Conservation (phyloP, 305 asterid genomes). For the Rubia balearica region DNA sequence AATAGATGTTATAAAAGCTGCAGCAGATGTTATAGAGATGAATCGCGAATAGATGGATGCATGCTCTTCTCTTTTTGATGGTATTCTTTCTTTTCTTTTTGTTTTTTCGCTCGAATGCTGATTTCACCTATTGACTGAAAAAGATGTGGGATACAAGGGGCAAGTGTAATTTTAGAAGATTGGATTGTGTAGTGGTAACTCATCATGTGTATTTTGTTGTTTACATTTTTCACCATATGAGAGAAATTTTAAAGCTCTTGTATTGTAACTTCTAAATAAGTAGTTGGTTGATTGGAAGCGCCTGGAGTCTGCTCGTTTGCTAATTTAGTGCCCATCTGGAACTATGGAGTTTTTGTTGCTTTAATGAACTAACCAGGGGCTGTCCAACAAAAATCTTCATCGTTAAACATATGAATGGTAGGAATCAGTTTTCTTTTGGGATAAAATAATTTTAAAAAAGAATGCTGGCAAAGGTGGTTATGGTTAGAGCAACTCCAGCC, state of each 20-base stretch:
- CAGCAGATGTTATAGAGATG: constrained; percentile 7
- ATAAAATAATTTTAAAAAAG: not conserved
- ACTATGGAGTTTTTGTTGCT: not conserved
- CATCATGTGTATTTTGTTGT: constrained; percentile 26
- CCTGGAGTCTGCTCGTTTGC: not conserved
- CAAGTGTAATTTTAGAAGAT: constrained; percentile 39
- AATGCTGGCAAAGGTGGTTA: not conserved
- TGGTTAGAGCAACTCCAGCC: too few species aligned
- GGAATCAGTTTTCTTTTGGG: too few species aligned
- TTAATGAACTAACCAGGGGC: not conserved
- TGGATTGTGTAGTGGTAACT: constrained; percentile 30
- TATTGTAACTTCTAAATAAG: constrained; percentile 10
- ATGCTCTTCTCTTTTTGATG: constrained; percentile 18
- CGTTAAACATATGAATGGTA: not conserved
- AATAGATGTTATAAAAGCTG: too few species aligned
- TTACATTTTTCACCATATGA: constrained; percentile 25
- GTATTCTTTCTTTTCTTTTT: constrained; percentile 18
- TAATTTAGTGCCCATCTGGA: not conserved
- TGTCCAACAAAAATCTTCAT: not conserved
- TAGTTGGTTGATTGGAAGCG: not conserved
- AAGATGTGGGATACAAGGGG: constrained; percentile 32
- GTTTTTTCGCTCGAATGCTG: constrained; percentile 16
- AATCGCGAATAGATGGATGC: constrained; percentile 19
- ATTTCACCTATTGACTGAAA: constrained; percentile 27
- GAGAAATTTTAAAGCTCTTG: constrained; percentile 24